Evolutionary conservation across 2,329 filamentous ascomycete species (phyloP), one percentile per base, ranked within the genome.

Genomic region (Trichoderma endophyticum): DNA sequence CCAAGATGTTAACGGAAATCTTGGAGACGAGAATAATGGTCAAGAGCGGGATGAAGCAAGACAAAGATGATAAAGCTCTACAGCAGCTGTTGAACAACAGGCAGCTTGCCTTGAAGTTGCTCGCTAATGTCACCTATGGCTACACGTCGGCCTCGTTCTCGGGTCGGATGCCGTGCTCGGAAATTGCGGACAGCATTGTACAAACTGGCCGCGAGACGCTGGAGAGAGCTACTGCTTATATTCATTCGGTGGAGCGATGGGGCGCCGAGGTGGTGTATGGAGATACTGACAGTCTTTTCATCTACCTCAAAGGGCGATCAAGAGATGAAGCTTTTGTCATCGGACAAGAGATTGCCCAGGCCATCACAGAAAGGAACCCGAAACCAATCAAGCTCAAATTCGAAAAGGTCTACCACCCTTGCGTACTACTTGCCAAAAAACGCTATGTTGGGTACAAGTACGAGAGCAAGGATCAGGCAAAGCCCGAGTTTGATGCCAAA

Each of bases 391-490:
- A 97, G 82, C 91, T 99, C 74, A 98, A 98, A 80, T 98, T 99
- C 76, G 96, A 99, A 80, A 99, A 99, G 77, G 95, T 99, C 1
- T 99, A 99, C 81, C 93, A 97, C 74, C 96, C 97, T 0, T 98
- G 95, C 79, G 90, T 98, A 0, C 86, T 99, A 5, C 87, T 99
- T 0, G 94, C 97, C 21, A 99, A 99, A 84, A 99, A 99, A 80
- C 92, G 96, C 70, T 99, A 99, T 77, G 97, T 98, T 4, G 97
- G 97, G 6, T 98, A 97, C 86, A 98, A 97, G 80, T 99, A 97
- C 82, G 96, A 99, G 79, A 89, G 86, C 75, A 88, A 88, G 48
- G 85, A 87, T 18, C 96, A 99, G 79, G 84, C 80, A 9, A 89
- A 91, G 75, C 95, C 96, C 0, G 93, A 97, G 1, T 98, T 98